phyloP scores from a whole-genome alignment of 352 stramenopile species.

The Thraustotheca clavata region DNA sequence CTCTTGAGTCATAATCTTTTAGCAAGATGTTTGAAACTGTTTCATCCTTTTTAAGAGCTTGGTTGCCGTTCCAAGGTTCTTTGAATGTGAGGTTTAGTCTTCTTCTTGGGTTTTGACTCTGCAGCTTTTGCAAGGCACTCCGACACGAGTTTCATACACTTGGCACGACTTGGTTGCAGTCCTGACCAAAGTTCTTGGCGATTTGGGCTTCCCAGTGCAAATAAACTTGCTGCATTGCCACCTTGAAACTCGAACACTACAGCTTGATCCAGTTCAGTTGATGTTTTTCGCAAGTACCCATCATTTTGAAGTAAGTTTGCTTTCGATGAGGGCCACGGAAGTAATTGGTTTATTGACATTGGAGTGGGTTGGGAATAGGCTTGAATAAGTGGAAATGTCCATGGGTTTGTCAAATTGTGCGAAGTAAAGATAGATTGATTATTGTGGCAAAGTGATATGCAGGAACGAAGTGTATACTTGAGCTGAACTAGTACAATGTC shows the following conservation, averaged over 20 bases:
- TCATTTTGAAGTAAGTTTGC: constrained; percentile 29
- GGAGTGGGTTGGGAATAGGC: constrained; percentile 26
- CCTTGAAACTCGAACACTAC: constrained; percentile 56
- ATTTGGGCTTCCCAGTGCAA: constrained; percentile 29
- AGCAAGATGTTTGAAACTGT: no score
- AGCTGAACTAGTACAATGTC: neutral
- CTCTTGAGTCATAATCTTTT: no score
- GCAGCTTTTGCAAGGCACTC: constrained; percentile 10
- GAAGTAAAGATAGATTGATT: constrained; percentile 1
- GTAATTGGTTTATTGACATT: constrained; percentile 24
- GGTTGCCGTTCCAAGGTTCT: constrained; percentile 5
- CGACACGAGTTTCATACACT: constrained; percentile 60
- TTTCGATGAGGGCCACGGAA: constrained; percentile 44
- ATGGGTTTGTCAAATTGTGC: neutral
- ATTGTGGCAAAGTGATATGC: neutral
- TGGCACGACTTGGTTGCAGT: constrained; percentile 39
- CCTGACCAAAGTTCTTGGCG: constrained; percentile 35
- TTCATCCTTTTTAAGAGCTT: no score
- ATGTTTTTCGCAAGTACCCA: constrained; percentile 34
- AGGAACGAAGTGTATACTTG: neutral
- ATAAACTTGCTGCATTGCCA: constrained; percentile 32
- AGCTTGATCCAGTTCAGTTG: constrained; percentile 35
- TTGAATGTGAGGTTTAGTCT: constrained; percentile 14
- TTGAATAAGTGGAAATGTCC: constrained; percentile 6
- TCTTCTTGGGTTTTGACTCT: neutral